Evolutionary conservation across 805 yeast species (phyloP).

Genomic region (Kurtzmaniella cleridarum): DNA sequence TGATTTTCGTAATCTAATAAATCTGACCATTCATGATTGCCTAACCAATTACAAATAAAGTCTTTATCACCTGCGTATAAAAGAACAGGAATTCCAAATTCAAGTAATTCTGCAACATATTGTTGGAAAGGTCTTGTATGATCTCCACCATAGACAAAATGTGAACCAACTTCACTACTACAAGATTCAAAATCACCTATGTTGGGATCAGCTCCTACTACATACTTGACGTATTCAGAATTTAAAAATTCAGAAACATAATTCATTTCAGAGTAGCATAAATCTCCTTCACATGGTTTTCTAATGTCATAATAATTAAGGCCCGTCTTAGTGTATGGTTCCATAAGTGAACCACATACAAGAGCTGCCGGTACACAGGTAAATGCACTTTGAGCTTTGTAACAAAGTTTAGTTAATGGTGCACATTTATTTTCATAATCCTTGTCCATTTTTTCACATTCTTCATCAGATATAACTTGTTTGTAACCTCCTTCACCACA

Average conservation of each 20-base stretch:
- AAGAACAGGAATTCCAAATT: conserved; percentile 34
- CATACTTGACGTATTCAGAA: conserved; percentile 46
- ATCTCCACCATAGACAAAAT: conserved; percentile 56
- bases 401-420: conserved; percentile 25
- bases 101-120: conserved; percentile 42
- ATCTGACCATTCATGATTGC: conserved; percentile 39
- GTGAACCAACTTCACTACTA: conserved; percentile 44
- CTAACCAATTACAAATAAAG: conserved; percentile 42
- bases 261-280: conserved; percentile 49
- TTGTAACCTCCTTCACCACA: conserved; percentile 41
- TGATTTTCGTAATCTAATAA: conserved; percentile 20
- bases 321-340: conserved; percentile 41
- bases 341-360: conserved; percentile 24
- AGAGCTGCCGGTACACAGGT: conserved; percentile 38
- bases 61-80: conserved; percentile 43
- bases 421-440: conserved; percentile 29
- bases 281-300: conserved; percentile 40
- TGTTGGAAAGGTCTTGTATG: conserved; percentile 68
- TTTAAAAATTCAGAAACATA: conserved; percentile 50
- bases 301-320: conserved; percentile 64
- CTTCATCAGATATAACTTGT: conserved; percentile 27
- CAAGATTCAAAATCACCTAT: conserved; percentile 42
- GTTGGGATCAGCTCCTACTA: conserved; percentile 52
- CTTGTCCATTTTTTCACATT: conserved; percentile 29
- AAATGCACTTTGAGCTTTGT: conserved; percentile 23